Percentiles rank a stretch among this genome's conserved stretches.
Conservation (phyloP, 441 rosid species). For the Iberis amara region DNA sequence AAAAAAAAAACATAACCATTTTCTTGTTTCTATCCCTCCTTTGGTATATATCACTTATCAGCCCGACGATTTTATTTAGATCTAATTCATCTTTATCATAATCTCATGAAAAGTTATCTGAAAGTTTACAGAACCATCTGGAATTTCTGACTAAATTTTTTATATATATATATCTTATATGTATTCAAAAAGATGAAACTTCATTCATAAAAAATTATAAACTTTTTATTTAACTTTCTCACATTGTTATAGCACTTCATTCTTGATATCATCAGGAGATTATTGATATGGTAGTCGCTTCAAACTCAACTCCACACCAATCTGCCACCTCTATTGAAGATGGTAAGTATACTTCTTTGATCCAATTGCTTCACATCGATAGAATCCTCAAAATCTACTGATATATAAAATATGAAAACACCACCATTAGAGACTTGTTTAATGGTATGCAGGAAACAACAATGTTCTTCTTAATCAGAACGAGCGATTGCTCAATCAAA, state of each 20-base stretch:
- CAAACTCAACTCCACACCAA: not conserved
- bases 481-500: slow-evolving; percentile 38
- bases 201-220: too few relatives aligned
- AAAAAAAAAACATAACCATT: too few relatives aligned
- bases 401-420: not conserved
- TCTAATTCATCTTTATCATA: too few relatives aligned
- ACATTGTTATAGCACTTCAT: too few relatives aligned
- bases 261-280: slow-evolving; percentile 20
- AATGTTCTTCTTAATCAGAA: slow-evolving; percentile 63
- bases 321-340: slow-evolving; percentile 10
- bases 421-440: not conserved
- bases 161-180: slow-evolving; percentile 11
- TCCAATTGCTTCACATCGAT: not conserved
- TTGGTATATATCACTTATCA: too few relatives aligned
- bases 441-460: slow-evolving; percentile 21
- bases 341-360: slow-evolving; percentile 16
- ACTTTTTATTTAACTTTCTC: too few relatives aligned
- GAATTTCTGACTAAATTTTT: too few relatives aligned
- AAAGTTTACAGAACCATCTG: too few relatives aligned
- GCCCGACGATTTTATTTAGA: too few relatives aligned
- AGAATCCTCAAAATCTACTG: not conserved
- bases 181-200: too few relatives aligned
- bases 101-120: too few relatives aligned
- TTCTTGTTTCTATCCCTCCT: too few relatives aligned
- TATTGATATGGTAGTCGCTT: slow-evolving; percentile 19